Evolutionary conservation across 208 protist species (phyloP), one percentile per base, ranked within the genome.

Genomic region (Crithidia brevicula): DNA sequence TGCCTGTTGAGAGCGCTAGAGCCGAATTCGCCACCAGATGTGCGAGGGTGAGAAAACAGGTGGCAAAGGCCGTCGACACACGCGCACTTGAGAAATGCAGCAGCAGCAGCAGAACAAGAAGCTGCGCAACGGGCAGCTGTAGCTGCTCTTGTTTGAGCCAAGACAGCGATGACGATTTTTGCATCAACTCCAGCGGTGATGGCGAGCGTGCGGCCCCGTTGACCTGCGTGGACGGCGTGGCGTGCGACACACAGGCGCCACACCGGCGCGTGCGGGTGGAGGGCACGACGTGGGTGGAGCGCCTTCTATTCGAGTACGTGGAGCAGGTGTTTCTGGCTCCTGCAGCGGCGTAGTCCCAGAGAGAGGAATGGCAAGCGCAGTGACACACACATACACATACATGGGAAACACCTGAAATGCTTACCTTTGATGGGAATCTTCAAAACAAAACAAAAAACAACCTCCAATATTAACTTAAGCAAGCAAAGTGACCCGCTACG

Each of bases 261-360:
- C 51, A 30, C 42, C 60, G 69, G 50, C 27, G 47, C 34, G 20
- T 74, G 16, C 61, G 46, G 4, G 63, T 82, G 54, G 81, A 79
- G 27, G 67, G 73, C 6, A 82, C 81, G 23, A 86, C 76, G 36
- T 82, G 81, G 81, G 10, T 86, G 36, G 76, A 86, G 66, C 66
- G 63, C 10, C 68, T 82, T 11, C 15, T 86, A 22, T 67, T 82
- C 15, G 76, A 82, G 58, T 86, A 82, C 43, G 62, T 86, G 23
- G 71, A 74, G 51, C 63, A 46, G 49, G 66, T 72, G 18, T 16
- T 82, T 4, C 34, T 86, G 23, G 36, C 62, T 0, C 36, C 33
- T 4, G 13, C 62, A 46, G 9, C 36, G 13, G 7, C 23, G 15
- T 7, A 13, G 31, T 59, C 18, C 20, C 13, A 27, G 0, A 27